Evolutionary conservation across 495 filamentous ascomycete genomes (phyloP).

Genomic region (Aspergillus nanangensis): DNA sequence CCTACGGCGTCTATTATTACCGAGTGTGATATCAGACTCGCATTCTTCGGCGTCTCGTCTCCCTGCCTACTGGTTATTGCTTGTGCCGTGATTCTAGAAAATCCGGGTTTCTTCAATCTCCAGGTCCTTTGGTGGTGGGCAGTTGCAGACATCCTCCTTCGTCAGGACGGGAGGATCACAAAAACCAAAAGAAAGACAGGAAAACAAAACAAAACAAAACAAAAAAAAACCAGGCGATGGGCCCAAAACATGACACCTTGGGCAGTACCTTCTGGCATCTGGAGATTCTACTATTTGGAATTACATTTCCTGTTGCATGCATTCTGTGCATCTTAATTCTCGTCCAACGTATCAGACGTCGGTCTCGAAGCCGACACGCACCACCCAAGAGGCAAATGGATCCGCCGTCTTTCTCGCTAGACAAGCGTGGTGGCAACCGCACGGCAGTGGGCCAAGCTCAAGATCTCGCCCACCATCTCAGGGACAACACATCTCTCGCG

Average conservation of each 20-base stretch:
- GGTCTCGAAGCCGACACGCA: slow-evolving; percentile 7
- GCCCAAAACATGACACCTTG: slow-evolving; percentile 10
- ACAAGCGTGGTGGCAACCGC: slow-evolving; percentile 19
- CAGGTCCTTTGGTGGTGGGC: too few species aligned
- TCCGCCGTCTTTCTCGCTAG: slow-evolving; percentile 8
- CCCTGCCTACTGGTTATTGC: too few species aligned
- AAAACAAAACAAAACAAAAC: background rate
- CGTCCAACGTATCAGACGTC: slow-evolving; percentile 17
- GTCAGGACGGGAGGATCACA: too few species aligned
- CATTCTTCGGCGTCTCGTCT: too few species aligned
- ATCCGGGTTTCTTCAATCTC: too few species aligned
- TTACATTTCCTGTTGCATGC: slow-evolving; percentile 13
- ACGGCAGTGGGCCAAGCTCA: slow-evolving; percentile 10
- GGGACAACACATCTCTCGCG: slow-evolving; percentile 2
- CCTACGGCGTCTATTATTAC: too few species aligned
- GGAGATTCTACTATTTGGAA: slow-evolving; percentile 10
- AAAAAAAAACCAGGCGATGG: slow-evolving; percentile 18
- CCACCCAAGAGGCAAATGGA: slow-evolving; percentile 18
- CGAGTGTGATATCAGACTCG: too few species aligned
- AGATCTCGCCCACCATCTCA: background rate
- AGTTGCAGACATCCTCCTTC: too few species aligned
- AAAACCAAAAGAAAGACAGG: background rate
- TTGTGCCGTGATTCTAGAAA: too few species aligned
- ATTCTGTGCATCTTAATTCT: slow-evolving; percentile 15
- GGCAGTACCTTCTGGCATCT: slow-evolving; percentile 10